Evolutionary conservation across 441 rosid species (phyloP), one percentile per base, ranked within the genome.

Genomic region (Adansonia grandidieri): DNA sequence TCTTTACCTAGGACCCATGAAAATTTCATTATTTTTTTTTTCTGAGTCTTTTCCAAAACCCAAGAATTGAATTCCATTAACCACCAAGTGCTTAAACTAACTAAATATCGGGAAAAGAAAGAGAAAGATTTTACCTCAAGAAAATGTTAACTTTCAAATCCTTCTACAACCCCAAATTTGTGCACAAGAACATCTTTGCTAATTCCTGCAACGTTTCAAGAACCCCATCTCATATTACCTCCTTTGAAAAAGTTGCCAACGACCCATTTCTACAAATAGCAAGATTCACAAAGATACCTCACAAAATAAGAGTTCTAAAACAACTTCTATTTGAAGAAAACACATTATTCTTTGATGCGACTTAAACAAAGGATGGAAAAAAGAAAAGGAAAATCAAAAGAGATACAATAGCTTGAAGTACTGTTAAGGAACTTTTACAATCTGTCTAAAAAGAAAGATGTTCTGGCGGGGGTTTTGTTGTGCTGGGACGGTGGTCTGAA

Each of bases 211-310:
- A 62, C 42, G 57, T 65, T 17, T 69, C 72, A 71, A 44, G 45
- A 83, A 82, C 42, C 84, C 78, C 85, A 79, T 79, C 73, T 80
- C 78, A 84, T 77, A 82, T 77, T 77, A 65, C 71, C 70, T 61
- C 19, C 40, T 68, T 24, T 19, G 28, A 77, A 17, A 77, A 47
- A 65, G 60, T 62, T 10, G 15, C 65, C 74, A 78, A 53, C 44
- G 45, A 73, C 80, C 80, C 82, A 80, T 71, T 64, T 75, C 75
- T 50, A 70, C 78, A 78, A 81, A 75, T 24, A 48, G 80, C 77
- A 58, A 69, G 74, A 28, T 60, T 78, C 61, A 60, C 63, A 57
- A 32, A 68, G 42, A 56, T 5, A 10, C 44, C 56, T 54, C 37
- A 13, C 6, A 10, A 63, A 56, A 70, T 47, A 71, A 75, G 17